Percentiles rank a stretch among this genome's conserved stretches.
These are phyloP conservation scores for Actinomortierella ambigua DNA, from an alignment of 371 early-diverging fungal genomes.

Conservation along the genomic window DNA sequence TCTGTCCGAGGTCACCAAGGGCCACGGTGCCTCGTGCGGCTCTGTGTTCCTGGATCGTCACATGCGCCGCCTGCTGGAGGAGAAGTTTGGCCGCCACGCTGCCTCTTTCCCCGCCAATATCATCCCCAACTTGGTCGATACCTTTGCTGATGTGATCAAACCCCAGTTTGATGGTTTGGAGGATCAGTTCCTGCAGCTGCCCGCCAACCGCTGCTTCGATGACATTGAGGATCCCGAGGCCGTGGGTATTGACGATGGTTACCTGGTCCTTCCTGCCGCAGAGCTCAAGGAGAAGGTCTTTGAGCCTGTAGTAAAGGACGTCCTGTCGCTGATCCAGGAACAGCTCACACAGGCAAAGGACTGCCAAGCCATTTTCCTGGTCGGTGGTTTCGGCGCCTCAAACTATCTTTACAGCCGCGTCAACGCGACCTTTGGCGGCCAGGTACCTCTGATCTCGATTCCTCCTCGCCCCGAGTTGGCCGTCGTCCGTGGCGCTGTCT, in stretches of 20 bases:
- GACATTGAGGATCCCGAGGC: constrained; percentile 56
- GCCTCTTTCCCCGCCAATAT: constrained; percentile 58
- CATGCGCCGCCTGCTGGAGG: constrained; percentile 57
- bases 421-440: constrained; percentile 40
- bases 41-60: constrained; percentile 62
- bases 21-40: constrained; percentile 62
- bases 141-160: constrained; percentile 56
- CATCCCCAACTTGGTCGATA: constrained; percentile 61
- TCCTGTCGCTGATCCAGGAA: constrained; percentile 51
- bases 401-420: constrained; percentile 50
- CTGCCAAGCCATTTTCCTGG: constrained; percentile 52
- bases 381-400: constrained; percentile 61
- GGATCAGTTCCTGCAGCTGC: constrained; percentile 56
- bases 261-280: constrained; percentile 50
- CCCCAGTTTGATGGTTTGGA: constrained; percentile 61
- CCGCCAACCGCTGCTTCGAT: constrained; percentile 53
- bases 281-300: constrained; percentile 59
- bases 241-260: constrained; percentile 62
- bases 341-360: constrained; percentile 43
- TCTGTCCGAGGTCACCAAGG: constrained; percentile 60
- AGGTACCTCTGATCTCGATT: constrained; percentile 36
- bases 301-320: constrained; percentile 58
- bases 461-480: constrained; percentile 46
- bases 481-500: constrained; percentile 46
- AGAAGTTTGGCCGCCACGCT: constrained; percentile 53